Evolutionary conservation across 768 basidiomycete genomes (phyloP), one percentile per base, ranked within the genome.

Genomic region (Kwoniella botswanensis): DNA sequence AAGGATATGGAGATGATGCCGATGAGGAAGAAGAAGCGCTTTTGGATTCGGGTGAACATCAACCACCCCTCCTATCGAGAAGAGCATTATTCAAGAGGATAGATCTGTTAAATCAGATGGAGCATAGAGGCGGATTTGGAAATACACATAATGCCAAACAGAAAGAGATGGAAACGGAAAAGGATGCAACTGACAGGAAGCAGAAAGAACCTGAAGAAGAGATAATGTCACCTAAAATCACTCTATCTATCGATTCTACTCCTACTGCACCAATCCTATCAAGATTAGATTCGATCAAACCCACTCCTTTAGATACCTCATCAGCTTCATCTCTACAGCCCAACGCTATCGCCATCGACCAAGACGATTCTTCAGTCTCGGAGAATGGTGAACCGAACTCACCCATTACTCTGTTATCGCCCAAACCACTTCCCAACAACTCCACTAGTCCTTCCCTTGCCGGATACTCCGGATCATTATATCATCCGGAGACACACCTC

Each of bases 351-450:
- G 55, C 21, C 12, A 52, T 58, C 17, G 24, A 41, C 18, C 10
- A 41, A 9, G 9, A 13, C 35, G 17, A 35, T 9, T 22, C 41
- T 21, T 50, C 63, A 41, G 13, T 42, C 5, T n/a, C 17, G 10
- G 22, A 53, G 41, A 52, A 22, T 3, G 54, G 42, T 18, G 55
- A 61, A 52, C 68, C 68, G 10, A 55, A 52, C 11, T 70, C 68
- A 41, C 71, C 74, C 12, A 78, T 78, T 56, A 78, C 77, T 11
- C 63, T 78, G 0, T 61, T 78, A 3, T 71, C 75, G 2, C 73
- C 77, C 7, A 70, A 70, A 56, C 69, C 73, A n/a, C 55, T 78
- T 9, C 57, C 68, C 3, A 56, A 64, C 6, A 65, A 63, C 4
- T 63, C 57, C 10, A 54, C 58, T 29, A n/a, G 57, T 54, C 26